Evolutionary conservation across 306 rosid species (phyloP), one percentile per base, ranked within the genome.

Genomic region (Hylodesmum podocarpum): DNA sequence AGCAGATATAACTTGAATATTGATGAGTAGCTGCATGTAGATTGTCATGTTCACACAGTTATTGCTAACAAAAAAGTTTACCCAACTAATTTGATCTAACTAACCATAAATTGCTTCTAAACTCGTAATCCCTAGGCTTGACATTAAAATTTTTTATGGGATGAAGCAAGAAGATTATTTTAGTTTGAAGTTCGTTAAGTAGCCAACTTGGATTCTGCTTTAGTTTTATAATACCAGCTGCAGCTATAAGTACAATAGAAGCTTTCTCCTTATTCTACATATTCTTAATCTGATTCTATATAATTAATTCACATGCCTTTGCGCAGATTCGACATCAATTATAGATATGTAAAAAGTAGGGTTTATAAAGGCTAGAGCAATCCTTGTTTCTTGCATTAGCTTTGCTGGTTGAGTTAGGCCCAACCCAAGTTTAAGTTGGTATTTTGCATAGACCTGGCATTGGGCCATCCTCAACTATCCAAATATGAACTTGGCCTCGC

Each of bases 1-100:
- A 61, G 51, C 41, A 31, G 16, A 51, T 81, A 61, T 24, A 76
- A 33, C 46, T 62, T 68, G 63, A 8, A 22, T 51, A 15, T 43
- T 41, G 41, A 28, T 49, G 39, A 61, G 33, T 72, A 65, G 41
- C 41, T 61, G 50, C 72, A 0, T 57, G 79, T 66, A 73, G 33
- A 66, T 25, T 73, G 63, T 69, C 72, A 34, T 55, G 40, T 34
- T 50, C 57, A 16, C 41, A 53, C 29, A 10, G 10, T 71, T 39
- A 62, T 36, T 43, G n/a, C 75, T 28, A 3, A 15, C 61, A 8
- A 47, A 44, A 4, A 54, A 21, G 73, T 41, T 65, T 54, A 66
- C 53, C 22, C 21, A 25, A 64, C 25, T 49, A 29, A 69, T 29
- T 31, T 39, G 51, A 27, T 53, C 18, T 39, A 11, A 37, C 31